Evolutionary conservation across 202 grass and related monocot species (phyloP).

Genomic region (Saccharum hybrid): DNA sequence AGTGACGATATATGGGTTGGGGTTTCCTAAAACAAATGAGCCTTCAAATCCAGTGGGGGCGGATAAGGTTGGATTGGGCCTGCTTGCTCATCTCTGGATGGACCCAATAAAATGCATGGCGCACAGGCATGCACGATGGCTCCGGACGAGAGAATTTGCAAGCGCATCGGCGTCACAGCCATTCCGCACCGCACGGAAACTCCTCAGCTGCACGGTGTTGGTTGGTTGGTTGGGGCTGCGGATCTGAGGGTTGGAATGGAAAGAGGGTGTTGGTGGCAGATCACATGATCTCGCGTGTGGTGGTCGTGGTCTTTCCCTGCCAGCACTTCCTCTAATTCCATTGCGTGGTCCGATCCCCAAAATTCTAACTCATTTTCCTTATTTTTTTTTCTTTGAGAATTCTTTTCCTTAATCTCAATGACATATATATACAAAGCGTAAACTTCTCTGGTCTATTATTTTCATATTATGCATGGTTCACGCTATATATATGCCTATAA

Average conservation of each 20-base stretch:
- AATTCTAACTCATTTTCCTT: no score
- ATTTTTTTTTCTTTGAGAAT: no score
- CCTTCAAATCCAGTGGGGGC: slow-evolving; percentile 24
- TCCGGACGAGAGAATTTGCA: not conserved
- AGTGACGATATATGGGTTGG: not conserved
- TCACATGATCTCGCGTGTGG: not conserved
- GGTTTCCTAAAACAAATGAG: not conserved
- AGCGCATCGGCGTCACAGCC: not conserved
- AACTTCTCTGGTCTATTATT: no score
- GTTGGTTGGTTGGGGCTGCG: no score
- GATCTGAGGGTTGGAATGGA: not conserved
- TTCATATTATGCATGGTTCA: no score
- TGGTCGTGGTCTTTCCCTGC: not conserved
- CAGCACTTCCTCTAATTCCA: not conserved
- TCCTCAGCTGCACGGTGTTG: no score
- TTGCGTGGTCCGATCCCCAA: no score
- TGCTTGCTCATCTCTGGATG: slow-evolving; percentile 4
- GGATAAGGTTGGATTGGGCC: slow-evolving; percentile 42
- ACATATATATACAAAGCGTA: no score
- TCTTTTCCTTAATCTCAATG: no score
- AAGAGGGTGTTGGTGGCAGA: not conserved
- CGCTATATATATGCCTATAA: no score
- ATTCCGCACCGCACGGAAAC: not conserved
- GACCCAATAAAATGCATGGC: slow-evolving; percentile 15
- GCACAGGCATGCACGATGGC: not conserved